Percentiles rank a stretch among this genome's conserved stretches.
Conservation (phyloP, 371 early-diverging fungal genomes). For the Mortierella sp. region DNA sequence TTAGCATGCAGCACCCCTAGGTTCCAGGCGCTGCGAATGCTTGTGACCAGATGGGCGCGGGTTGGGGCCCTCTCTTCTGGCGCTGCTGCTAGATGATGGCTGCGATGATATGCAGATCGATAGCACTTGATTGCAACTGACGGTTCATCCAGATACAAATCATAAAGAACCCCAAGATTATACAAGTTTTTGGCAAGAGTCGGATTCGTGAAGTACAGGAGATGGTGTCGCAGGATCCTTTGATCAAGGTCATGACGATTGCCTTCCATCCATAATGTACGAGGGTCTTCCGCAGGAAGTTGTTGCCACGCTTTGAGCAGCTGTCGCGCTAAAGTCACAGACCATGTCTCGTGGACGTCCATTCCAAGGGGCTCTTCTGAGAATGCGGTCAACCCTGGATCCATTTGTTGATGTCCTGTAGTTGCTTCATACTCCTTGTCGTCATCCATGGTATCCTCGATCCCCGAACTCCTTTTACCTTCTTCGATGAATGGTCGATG, state of each 20-base stretch:
- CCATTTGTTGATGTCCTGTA: too few relatives aligned
- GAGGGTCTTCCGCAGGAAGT: not conserved
- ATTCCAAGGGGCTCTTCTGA: conserved; percentile 4
- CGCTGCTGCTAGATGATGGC: not conserved
- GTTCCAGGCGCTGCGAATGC: conserved; percentile 50
- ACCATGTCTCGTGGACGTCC: conserved; percentile 32
- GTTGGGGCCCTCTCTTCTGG: not conserved
- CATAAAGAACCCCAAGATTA: conserved; percentile 44
- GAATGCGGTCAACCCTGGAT: too few relatives aligned
- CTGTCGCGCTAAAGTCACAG: conserved; percentile 22
- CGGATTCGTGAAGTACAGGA: conserved; percentile 44
- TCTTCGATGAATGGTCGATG: too few relatives aligned
- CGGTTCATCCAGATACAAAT: conserved; percentile 18
- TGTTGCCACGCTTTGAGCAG: conserved; percentile 29
- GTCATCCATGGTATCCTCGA: conserved; percentile 13
- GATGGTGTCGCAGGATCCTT: conserved; percentile 35
- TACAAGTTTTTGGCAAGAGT: conserved; percentile 39
- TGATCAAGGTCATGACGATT: not conserved
- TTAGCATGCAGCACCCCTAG: conserved; percentile 34
- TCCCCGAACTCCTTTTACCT: too few relatives aligned
- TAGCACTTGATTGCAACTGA: conserved; percentile 31
- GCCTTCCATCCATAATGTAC: not conserved
- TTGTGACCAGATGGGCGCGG: conserved; percentile 12
- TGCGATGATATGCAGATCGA: conserved; percentile 28
- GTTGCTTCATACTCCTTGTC: not conserved